These are phyloP conservation scores for Lachancea sp. DNA, from an alignment of 805 yeast genomes.

Conservation along the genomic window DNA sequence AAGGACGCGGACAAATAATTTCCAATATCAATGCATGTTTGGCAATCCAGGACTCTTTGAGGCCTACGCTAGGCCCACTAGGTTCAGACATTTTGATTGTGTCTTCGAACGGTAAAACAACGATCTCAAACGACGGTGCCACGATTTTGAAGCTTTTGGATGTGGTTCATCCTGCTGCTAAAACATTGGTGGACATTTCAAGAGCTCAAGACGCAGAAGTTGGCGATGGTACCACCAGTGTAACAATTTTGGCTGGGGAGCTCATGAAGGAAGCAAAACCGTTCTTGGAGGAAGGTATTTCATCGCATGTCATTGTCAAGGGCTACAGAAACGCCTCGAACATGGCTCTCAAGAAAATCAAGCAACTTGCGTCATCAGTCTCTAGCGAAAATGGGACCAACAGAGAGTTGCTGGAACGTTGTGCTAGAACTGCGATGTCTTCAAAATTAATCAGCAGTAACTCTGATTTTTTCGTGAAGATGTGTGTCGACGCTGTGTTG, in stretches of 20 bases:
- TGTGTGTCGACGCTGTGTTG: slow-evolving; percentile 94
- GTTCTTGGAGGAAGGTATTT: slow-evolving; percentile 93
- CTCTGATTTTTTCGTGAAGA: slow-evolving; percentile 82
- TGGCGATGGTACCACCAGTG: slow-evolving; percentile 98
- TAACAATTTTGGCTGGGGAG: slow-evolving; percentile 91
- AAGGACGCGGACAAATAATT: slow-evolving; percentile 92
- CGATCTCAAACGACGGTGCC: slow-evolving; percentile 98
- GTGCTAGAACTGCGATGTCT: slow-evolving; percentile 97
- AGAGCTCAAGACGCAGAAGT: slow-evolving; percentile 97
- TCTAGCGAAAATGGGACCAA: slow-evolving; percentile 44
- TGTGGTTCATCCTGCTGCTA: slow-evolving; percentile 98
- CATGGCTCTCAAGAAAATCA: slow-evolving; percentile 65
- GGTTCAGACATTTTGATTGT: slow-evolving; percentile 95
- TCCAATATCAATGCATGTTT: slow-evolving; percentile 95
- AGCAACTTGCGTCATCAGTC: slow-evolving; percentile 70
- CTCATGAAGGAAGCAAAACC: slow-evolving; percentile 81
- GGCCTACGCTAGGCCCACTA: slow-evolving; percentile 93
- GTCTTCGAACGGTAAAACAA: slow-evolving; percentile 73
- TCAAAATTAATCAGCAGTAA: slow-evolving; percentile 87
- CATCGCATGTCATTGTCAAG: slow-evolving; percentile 80
- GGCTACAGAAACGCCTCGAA: slow-evolving; percentile 81
- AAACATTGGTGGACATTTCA: slow-evolving; percentile 87
- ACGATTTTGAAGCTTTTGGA: slow-evolving; percentile 87
- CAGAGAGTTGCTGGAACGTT: slow-evolving; percentile 74
- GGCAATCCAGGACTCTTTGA: slow-evolving; percentile 92